Base-by-base conservation (phyloP, 2,329 filamentous ascomycete species). In the Neurospora crassa region DNA sequence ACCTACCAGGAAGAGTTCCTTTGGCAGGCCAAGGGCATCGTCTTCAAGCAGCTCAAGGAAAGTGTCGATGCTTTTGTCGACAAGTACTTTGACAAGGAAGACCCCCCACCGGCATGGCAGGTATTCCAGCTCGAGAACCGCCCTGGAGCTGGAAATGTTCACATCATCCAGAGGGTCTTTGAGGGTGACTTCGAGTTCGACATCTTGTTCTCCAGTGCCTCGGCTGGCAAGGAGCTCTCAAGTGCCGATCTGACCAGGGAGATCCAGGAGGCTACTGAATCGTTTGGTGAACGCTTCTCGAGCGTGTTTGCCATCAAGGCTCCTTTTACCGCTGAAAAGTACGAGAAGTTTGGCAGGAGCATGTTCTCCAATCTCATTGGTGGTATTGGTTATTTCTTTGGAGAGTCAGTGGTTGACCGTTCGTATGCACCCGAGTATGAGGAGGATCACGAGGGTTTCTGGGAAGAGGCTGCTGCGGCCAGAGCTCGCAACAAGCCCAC, bases 281-380 rank as follows among this genome's bases (percentile, higher is more conserved):
- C 86, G 5, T 98, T 97, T 80, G 87, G 88, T 42, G 85, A 91
- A 69, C 90, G 91, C 40, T 99, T 97, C 79, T 82, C 88, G 16
- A 85, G 89, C 24, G 84, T 93, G 41, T 91, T 96, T 78, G 84
- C 89, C 69, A 90, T 93, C 0, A 86, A 93, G 77, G 83, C 90
- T 0, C 95, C 96, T 0, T 99, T 96, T 80, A 83, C 88, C 20
- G 86, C 87, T 3, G 85, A 88, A 3, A 89, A 92, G 77, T 96
- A 96, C 79, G 85, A 88, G 68, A 86, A 86, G 71, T 97, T 98
- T 79, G 93, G 91, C 74, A 92, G 93, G 79, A 94, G 91, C 74
- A 91, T 99, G 85, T 92, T 99, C 76, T 97, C 95, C 1, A 99
- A 98, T 79, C 84, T 99, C 42, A 86, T 97, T 43, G 96, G 96